phyloP scores from a whole-genome alignment of 2,329 filamentous ascomycete genomes.

The Colletotrichum sublineola region DNA sequence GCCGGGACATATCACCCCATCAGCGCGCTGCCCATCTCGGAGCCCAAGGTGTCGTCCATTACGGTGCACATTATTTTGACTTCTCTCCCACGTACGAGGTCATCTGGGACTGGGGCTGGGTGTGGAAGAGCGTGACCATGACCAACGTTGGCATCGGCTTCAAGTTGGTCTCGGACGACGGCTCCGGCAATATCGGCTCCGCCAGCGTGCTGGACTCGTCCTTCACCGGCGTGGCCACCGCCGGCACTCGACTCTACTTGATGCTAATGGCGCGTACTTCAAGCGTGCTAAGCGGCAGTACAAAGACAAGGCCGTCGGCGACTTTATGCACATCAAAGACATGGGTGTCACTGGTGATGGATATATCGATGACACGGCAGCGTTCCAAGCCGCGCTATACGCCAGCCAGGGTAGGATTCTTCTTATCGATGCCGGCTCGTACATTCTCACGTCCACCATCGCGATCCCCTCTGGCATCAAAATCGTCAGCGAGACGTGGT shows the following conservation, averaged over 20 bases:
- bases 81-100: background rate
- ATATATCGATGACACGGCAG: conserved; percentile 64
- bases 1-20: no score
- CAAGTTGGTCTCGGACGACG: conserved; percentile 9
- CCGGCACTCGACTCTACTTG: conserved; percentile 14
- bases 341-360: conserved; percentile 75
- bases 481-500: conserved; percentile 55
- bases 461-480: conserved; percentile 50
- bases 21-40: no score
- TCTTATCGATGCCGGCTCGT: conserved; percentile 61
- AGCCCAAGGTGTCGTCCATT: no score
- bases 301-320: conserved; percentile 44
- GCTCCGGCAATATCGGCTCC: conserved; percentile 21
- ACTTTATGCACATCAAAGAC: conserved; percentile 44
- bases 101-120: conserved; percentile 42
- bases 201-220: conserved; percentile 43
- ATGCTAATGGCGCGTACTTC: conserved; percentile 53
- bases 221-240: conserved; percentile 38
- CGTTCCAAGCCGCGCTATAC: conserved; percentile 60
- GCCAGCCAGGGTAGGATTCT: conserved; percentile 56
- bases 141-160: conserved; percentile 27
- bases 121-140: conserved; percentile 37
- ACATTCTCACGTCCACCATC: conserved; percentile 54
- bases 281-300: conserved; percentile 69
- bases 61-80: no score